Conservation (phyloP, 2,329 filamentous ascomycete genomes). For the Penicillium sp. region DNA sequence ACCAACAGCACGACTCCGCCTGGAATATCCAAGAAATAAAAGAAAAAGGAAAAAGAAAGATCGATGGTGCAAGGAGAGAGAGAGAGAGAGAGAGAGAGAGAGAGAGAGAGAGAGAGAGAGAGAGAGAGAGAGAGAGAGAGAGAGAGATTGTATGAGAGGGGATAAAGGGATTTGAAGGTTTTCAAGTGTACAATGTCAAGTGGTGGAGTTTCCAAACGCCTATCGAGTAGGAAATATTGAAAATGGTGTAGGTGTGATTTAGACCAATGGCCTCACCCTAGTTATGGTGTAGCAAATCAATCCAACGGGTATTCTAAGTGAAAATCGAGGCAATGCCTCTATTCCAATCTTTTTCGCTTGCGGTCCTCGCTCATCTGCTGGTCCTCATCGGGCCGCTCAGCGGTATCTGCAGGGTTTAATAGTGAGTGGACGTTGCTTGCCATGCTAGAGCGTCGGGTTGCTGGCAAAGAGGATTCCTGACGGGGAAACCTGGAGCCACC, state of each 20-base stretch:
- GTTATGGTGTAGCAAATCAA: neutral
- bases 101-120: conserved; percentile 4
- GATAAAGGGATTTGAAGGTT: neutral
- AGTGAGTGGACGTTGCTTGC: conserved; percentile 68
- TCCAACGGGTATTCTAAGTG: neutral
- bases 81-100: conserved; percentile 4
- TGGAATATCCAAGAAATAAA: conserved; percentile 14
- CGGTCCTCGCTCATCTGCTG: conserved; percentile 59
- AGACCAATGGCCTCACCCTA: neutral
- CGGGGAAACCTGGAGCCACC: conserved; percentile 47
- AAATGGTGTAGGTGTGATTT: neutral
- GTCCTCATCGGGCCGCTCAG: conserved; percentile 66
- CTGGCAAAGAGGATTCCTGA: conserved; percentile 51
- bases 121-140: conserved; percentile 1
- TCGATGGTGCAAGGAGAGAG: neutral
- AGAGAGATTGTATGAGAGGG: neutral
- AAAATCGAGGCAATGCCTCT: conserved; percentile 14
- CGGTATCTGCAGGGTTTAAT: conserved; percentile 68
- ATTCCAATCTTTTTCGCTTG: conserved; percentile 61
- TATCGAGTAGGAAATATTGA: neutral
- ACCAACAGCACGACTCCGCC: conserved; percentile 5
- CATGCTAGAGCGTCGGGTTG: conserved; percentile 70
- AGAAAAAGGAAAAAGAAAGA: conserved; percentile 5
- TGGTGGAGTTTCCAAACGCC: neutral
- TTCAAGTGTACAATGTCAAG: conserved; percentile 10